Base-by-base conservation (phyloP, 192 early-diverging fungal species). In the Allomyces javanicus region DNA sequence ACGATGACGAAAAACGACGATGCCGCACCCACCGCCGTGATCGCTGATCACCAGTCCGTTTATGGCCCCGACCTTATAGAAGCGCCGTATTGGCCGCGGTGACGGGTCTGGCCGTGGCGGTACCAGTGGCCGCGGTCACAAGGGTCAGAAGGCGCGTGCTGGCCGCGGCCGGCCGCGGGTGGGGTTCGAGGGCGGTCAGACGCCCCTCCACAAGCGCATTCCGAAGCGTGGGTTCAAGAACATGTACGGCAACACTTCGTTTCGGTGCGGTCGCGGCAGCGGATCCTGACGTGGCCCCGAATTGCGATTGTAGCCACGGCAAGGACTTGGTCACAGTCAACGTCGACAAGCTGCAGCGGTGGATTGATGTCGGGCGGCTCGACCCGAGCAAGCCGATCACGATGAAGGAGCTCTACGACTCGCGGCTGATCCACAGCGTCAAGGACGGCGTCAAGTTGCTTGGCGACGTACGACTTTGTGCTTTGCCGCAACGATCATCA, bases 131-230 rank as follows among this genome's bases (percentile, higher is more conserved):
- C 82, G 89, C 26, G 93, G 95, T 69, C 84, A 87, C 65, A 96
- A 96, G 76, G 95, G 95, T 65, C 92, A 86, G 72, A 86, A 92
- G 44, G 84, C 89, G 25, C 85, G 90, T 10, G 70, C 83, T 9
- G 83, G 86, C 65, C 90, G 88, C 63, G 74, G 83, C 64, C 81
- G 86, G 62, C 91, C 92, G 22, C 76, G 79, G 23, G 88, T 86
- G 3, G 89, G 84, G 23, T 97, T 92, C 69, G 91, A 95, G 73
- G 95, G 95, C 69, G 95, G 95, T 27, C 93, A 96, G 71, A 90
- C 87, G 21, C 89, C 91, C 62, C 69, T 96, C 58, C 81, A 84
- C 24, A 82, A 82, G 61, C 81, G 84, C 27, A 84, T 95, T 58
- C 92, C 92, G 3, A 91, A 93, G 74, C 82, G 88, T 66, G 93